Percentiles rank a stretch among this genome's conserved stretches.
phyloP scores from a whole-genome alignment of 345 rosid species.

The Toxicodendron radicans region DNA sequence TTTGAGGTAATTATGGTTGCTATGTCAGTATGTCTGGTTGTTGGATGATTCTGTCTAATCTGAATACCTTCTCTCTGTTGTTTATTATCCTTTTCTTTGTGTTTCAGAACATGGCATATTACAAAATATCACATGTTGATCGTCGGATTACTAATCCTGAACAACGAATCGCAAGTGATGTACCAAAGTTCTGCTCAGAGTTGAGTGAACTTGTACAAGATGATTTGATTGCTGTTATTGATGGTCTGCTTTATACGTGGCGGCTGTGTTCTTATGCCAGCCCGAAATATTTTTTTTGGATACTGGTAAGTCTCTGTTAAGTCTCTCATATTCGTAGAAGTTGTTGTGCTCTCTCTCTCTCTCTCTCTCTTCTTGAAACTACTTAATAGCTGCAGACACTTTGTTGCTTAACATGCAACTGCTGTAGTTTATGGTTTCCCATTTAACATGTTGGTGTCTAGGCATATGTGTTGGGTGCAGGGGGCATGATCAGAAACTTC shows the following conservation, averaged over 20 bases:
- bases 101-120: constrained; percentile 95
- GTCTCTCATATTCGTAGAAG: constrained; percentile 1
- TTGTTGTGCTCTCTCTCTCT: neutral
- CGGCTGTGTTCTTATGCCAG: constrained; percentile 95
- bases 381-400: constrained; percentile 3
- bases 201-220: constrained; percentile 92
- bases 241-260: constrained; percentile 90
- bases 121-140: constrained; percentile 96
- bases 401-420: constrained; percentile 5
- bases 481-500: constrained; percentile 79
- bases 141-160: constrained; percentile 90
- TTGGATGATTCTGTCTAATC: constrained; percentile 2
- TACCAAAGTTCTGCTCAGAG: constrained; percentile 94
- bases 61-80: constrained; percentile 7
- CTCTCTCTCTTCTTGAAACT: neutral
- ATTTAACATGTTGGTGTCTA: constrained; percentile 32
- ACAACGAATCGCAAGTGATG: constrained; percentile 94
- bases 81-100: constrained; percentile 20
- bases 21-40: constrained; percentile 3
- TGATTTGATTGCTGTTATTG: constrained; percentile 86
- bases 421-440: constrained; percentile 3
- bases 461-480: constrained; percentile 95
- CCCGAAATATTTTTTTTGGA: constrained; percentile 94
- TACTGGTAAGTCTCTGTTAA: constrained; percentile 58
- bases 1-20: constrained; percentile 60